A percentile compares a stretch with the other conserved stretches of the same genome.
phyloP scores from a whole-genome alignment of 352 stramenopile species.

The Phytopythium vexans region DNA sequence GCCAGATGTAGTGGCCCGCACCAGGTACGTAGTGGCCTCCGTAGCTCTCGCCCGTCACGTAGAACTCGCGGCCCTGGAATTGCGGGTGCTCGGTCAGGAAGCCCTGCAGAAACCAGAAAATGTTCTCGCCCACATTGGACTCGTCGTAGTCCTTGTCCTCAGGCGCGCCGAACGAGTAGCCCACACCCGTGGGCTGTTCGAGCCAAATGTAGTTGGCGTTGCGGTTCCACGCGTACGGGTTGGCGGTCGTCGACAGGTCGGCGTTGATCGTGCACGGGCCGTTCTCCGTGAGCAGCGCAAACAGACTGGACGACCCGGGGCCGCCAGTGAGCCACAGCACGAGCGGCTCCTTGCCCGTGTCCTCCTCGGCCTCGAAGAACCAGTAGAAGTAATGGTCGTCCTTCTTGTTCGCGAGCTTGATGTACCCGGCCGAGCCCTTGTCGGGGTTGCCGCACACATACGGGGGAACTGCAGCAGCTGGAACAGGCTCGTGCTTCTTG shows the following conservation, averaged over 20 bases:
- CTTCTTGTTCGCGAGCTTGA: constrained; percentile 36
- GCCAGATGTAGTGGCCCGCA: constrained; percentile 40
- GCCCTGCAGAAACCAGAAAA: constrained; percentile 65
- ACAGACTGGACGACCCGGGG: constrained; percentile 41
- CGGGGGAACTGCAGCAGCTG: background rate
- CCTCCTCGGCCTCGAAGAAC: constrained; percentile 43
- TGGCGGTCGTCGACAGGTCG: constrained; percentile 30
- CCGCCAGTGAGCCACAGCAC: constrained; percentile 61
- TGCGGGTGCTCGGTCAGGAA: constrained; percentile 62
- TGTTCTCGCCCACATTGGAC: constrained; percentile 56
- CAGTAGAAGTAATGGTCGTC: constrained; percentile 64
- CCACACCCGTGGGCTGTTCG: constrained; percentile 43
- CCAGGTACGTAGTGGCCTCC: constrained; percentile 62
- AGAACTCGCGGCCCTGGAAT: constrained; percentile 52
- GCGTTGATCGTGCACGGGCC: constrained; percentile 37
- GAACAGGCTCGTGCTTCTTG: background rate
- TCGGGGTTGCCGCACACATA: constrained; percentile 13
- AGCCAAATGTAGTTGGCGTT: constrained; percentile 58
- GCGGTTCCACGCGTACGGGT: constrained; percentile 47
- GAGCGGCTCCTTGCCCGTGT: constrained; percentile 53
- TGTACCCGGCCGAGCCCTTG: constrained; percentile 44
- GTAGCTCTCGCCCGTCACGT: constrained; percentile 72
- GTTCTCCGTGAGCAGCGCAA: constrained; percentile 46
- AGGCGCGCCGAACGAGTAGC: constrained; percentile 33
- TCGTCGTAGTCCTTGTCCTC: constrained; percentile 36